Base-by-base conservation (phyloP, 441 rosid genomes). In the Pelargonium fulgidum region DNA sequence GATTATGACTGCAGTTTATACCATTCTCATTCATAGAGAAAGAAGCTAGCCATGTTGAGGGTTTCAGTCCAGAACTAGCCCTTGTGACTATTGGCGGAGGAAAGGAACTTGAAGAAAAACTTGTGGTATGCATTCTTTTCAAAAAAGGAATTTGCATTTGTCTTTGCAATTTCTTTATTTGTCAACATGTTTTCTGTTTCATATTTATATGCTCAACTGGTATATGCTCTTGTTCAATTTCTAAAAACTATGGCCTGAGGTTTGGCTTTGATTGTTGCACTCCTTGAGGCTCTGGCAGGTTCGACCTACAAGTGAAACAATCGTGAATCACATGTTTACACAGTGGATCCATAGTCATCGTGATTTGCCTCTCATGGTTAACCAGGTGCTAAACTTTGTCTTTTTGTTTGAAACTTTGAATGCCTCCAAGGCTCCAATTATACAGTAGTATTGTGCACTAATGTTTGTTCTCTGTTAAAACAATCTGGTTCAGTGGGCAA, bases 231-330 rank as follows among this genome's bases (percentile, higher is more conserved):
- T 65, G 24, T 72, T 47, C 64, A 20, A 70, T 68, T 67, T 79
- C 68, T 14, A 72, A 73, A 74, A 68, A 71, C 62, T 9, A 74
- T 84, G 81, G 71, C 76, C 83, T 81, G 82, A 83, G 87, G 77
- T 81, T 84, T 84, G 86, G 82, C 76, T 87, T 87, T 89, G 90
- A 88, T 84, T 85, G 82, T 81, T 82, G 78, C 73, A 70, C 78
- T 86, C 78, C 78, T 64, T 89, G 96, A 90, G 97, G 94, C 82
- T 86, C 81, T 91, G 90, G 84, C 98, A 93, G 96, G 96, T 93
- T 80, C 78, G 98, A 73, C 93, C 98, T 64, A 91, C 96, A 17
- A 91, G 97, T 77, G 96, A 91, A 84, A 93, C 96, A 42, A 93
- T 91, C 12, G 97, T 91, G 72, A 91, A 89, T 88, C 95, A 88